Evolutionary conservation across 768 basidiomycete genomes (phyloP).

Genomic region (Termitomyces titanicus): DNA sequence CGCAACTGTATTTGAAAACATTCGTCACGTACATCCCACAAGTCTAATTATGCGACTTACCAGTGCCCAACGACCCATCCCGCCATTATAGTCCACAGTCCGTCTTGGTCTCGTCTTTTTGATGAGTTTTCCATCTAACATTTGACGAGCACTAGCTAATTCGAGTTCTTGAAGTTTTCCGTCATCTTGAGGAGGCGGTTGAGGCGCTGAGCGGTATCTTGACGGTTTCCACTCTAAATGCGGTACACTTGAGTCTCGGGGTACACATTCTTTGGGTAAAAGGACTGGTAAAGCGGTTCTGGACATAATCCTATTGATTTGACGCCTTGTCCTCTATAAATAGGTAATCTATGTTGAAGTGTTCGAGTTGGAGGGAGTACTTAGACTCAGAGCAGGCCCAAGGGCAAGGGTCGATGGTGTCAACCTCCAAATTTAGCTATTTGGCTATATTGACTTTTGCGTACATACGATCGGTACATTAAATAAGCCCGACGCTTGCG

Average conservation of each 20-base stretch:
- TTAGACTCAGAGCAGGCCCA: too few relatives aligned
- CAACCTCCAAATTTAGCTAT: not conserved
- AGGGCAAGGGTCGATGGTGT: not conserved
- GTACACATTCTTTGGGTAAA: constrained; percentile 42
- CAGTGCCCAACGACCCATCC: constrained; percentile 80
- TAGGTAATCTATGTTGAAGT: not conserved
- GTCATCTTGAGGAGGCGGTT: constrained; percentile 75
- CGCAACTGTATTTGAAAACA: constrained; percentile 43
- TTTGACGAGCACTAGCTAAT: constrained; percentile 65
- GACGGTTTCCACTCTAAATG: constrained; percentile 75
- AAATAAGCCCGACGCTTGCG: constrained; percentile 22
- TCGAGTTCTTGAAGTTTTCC: constrained; percentile 75
- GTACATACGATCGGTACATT: too few relatives aligned
- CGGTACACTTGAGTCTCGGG: constrained; percentile 30
- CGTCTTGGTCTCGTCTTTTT: constrained; percentile 91
- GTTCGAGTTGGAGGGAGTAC: not conserved
- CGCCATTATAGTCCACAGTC: constrained; percentile 94
- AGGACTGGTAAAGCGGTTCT: constrained; percentile 44
- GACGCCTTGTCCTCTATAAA: not conserved
- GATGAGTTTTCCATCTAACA: constrained; percentile 75
- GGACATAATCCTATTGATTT: constrained; percentile 1
- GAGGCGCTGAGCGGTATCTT: constrained; percentile 68
- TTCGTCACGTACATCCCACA: not conserved
- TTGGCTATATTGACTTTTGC: not conserved
- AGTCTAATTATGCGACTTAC: constrained; percentile 40